These are phyloP conservation scores for Coniferiporia weirii DNA, from an alignment of 1,284 basidiomycete species.

Conservation along the genomic window DNA sequence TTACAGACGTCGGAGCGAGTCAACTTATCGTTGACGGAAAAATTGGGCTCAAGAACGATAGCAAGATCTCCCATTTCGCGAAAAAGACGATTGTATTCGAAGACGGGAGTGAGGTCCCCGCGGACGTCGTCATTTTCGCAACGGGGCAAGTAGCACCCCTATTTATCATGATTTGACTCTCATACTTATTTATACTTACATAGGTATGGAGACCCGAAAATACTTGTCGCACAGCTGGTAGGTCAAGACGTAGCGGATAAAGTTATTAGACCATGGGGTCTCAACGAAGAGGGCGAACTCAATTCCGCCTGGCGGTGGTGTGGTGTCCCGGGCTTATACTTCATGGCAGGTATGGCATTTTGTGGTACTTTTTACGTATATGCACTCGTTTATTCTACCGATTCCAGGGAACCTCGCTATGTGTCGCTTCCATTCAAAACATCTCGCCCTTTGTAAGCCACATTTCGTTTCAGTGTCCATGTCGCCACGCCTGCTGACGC, in stretches of 20 bases:
- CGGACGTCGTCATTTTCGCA: constrained; percentile 65
- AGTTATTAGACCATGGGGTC: constrained; percentile 49
- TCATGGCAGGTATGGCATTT: constrained; percentile 43
- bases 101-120: constrained; percentile 57
- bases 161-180: constrained; percentile 1
- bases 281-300: constrained; percentile 54
- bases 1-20: constrained; percentile 53
- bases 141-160: constrained; percentile 41
- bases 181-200: constrained; percentile 8
- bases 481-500: constrained; percentile 14
- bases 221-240: constrained; percentile 40
- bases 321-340: constrained; percentile 50
- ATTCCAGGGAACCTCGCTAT: constrained; percentile 40
- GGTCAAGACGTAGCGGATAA: constrained; percentile 43
- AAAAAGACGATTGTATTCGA: constrained; percentile 56
- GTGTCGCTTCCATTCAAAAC: constrained; percentile 52
- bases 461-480: background rate
- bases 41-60: constrained; percentile 71
- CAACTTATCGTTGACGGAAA: constrained; percentile 63
- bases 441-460: constrained; percentile 36
- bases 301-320: constrained; percentile 44
- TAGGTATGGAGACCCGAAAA: constrained; percentile 37
- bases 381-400: constrained; percentile 26
- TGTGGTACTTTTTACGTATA: background rate
- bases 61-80: constrained; percentile 48